Evolutionary conservation across 2,329 filamentous ascomycete species (phyloP), one percentile per base, ranked within the genome.

Genomic region (Orbilia brochopaga): DNA sequence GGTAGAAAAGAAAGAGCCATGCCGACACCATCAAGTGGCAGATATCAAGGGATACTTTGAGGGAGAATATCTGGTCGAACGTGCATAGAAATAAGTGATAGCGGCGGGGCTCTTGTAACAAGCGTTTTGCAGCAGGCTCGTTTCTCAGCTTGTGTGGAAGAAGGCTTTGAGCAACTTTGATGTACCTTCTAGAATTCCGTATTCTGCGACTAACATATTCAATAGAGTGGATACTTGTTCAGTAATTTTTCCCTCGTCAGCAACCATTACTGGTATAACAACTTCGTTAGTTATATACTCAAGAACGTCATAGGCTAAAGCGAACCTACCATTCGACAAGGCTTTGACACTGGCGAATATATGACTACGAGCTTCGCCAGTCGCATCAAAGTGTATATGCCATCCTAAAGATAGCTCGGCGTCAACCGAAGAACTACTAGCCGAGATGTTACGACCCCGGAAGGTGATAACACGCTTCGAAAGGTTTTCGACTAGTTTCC

Each of bases 181-280:
- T 11, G 42, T 27, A 5, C 66, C 66, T 30, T 70, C 59, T 48
- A 52, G 50, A 23, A 64, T 44, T 1, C 66, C 66, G 35, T 70
- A 70, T 17, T 70, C 66, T 7, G 37, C 17, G 1, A 70, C 54
- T 21, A 70, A 40, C n/a, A 24, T 42, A 21, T 60, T 70, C 21
- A 64, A 52, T 17, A 70, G 53, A 51, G 53, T 58, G 19, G 66
- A 70, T 19, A 59, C 42, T 35, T 70, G 59, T 13, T 60, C 37
- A 2, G 66, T 58, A 4, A 64, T 40, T 6, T 32, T 53, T 17
- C 42, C 51, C 42, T 52, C 59, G 27, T 64, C 66, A 15, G 35
- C n/a, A 46, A 30, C 59, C 27, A 27, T 6, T 10, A 59, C 53
- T 55, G 32, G 6, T n/a, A 37, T 27, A 32, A 57, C 11, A 21